Evolutionary conservation across 2,329 filamentous ascomycete genomes (phyloP).

Genomic region (Nemania sp.): DNA sequence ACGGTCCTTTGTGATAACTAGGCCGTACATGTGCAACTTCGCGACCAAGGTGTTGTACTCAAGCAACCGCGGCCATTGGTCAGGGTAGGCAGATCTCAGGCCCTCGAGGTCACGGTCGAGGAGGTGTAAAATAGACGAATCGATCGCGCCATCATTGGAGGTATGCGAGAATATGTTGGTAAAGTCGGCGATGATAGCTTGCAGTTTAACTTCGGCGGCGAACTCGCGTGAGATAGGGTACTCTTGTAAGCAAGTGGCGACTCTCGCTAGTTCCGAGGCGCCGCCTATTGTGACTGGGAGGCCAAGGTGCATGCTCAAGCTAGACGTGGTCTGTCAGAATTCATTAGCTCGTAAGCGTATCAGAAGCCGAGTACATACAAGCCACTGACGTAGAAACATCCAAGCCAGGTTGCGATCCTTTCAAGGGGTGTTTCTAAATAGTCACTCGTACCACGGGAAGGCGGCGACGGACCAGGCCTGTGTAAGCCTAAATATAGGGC

Average conservation of each 20-base stretch:
- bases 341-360: neutral
- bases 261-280: constrained; percentile 45
- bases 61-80: constrained; percentile 44
- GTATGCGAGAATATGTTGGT: constrained; percentile 46
- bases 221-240: constrained; percentile 45
- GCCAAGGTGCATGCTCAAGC: constrained; percentile 50
- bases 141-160: constrained; percentile 45
- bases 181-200: constrained; percentile 46
- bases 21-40: constrained; percentile 49
- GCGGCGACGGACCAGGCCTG: constrained; percentile 40
- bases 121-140: constrained; percentile 48
- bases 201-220: constrained; percentile 44
- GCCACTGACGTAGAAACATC: constrained; percentile 49
- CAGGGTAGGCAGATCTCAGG: constrained; percentile 42
- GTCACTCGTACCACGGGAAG: constrained; percentile 38
- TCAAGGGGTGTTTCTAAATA: constrained; percentile 40
- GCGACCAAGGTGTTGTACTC: constrained; percentile 46
- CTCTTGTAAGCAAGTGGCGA: constrained; percentile 43
- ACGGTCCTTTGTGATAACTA: constrained; percentile 45
- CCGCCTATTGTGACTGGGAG: constrained; percentile 46
- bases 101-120: constrained; percentile 48
- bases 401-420: constrained; percentile 49
- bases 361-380: constrained; percentile 41
- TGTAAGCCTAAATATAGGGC: constrained; percentile 49
- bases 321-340: constrained; percentile 25